Evolutionary conservation across 2,329 filamentous ascomycete species (phyloP).

Genomic region (Endoconidiophora laricicola): DNA sequence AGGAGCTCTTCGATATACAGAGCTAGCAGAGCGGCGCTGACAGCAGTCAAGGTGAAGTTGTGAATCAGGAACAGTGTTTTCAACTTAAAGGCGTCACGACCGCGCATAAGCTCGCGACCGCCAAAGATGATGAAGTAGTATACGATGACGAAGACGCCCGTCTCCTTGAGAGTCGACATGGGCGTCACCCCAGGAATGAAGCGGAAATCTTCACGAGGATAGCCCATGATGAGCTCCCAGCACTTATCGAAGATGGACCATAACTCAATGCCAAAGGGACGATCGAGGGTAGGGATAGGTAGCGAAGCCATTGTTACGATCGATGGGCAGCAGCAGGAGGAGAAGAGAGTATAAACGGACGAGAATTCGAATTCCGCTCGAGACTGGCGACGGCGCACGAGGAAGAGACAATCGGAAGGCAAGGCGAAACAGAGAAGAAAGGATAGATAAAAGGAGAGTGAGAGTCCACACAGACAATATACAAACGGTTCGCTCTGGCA

Average conservation of each 20-base stretch:
- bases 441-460: conserved; percentile 7
- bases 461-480: background rate
- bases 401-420: conserved; percentile 2
- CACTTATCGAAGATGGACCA: conserved; percentile 91
- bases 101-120: conserved; percentile 82
- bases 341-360: background rate
- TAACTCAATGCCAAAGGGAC: conserved; percentile 76
- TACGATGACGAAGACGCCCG: conserved; percentile 59
- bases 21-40: conserved; percentile 63
- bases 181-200: conserved; percentile 71
- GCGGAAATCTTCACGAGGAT: conserved; percentile 69
- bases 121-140: conserved; percentile 94
- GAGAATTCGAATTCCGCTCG: background rate
- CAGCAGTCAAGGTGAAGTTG: conserved; percentile 83
- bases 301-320: conserved; percentile 11
- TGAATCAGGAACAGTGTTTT: conserved; percentile 82
- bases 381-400: background rate
- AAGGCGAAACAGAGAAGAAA: conserved; percentile 2
- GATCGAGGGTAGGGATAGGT: conserved; percentile 60
- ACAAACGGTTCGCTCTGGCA: background rate
- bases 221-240: conserved; percentile 61
- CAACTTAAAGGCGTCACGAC: conserved; percentile 69
- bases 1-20: conserved; percentile 87
- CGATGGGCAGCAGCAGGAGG: background rate
- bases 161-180: conserved; percentile 78